These are phyloP conservation scores for Penicillium sp. DNA, from an alignment of 2,329 filamentous ascomycete species.

Conservation along the genomic window DNA sequence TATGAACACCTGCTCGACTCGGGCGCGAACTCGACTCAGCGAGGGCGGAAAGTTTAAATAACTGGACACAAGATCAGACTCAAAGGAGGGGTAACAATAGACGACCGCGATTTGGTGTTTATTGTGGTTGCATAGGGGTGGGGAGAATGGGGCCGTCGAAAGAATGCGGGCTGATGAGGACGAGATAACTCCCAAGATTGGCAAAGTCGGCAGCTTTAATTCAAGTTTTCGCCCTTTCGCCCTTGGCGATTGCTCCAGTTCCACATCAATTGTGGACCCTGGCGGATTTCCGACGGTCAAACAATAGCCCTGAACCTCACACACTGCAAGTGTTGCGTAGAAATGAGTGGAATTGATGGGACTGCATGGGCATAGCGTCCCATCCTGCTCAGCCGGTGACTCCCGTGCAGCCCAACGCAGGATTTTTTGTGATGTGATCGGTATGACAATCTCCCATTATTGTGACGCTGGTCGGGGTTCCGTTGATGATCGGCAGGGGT, in stretches of 20 bases:
- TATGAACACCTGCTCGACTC: background rate
- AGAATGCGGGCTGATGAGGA: constrained; percentile 5
- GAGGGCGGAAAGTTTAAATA: constrained; percentile 18
- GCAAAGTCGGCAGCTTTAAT: background rate
- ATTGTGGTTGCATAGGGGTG: constrained; percentile 27
- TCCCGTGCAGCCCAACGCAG: too few relatives aligned
- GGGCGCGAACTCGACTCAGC: background rate
- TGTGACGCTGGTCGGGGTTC: constrained; percentile 8
- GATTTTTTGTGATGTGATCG: constrained; percentile 19
- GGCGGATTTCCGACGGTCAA: background rate
- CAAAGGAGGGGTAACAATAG: constrained; percentile 12
- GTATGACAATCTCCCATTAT: constrained; percentile 10
- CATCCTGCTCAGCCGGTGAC: background rate
- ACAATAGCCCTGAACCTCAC: background rate
- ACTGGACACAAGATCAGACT: background rate
- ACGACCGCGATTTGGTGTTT: constrained; percentile 14
- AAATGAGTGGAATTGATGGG: background rate
- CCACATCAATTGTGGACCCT: constrained; percentile 4
- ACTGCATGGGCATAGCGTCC: constrained; percentile 3
- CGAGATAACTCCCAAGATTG: background rate
- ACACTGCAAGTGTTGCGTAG: too few relatives aligned
- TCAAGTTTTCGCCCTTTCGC: background rate
- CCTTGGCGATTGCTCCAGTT: constrained; percentile 1
- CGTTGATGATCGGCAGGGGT: constrained; percentile 20
- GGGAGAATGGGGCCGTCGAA: constrained; percentile 14